phyloP scores from a whole-genome alignment of 768 basidiomycete genomes.

The Paxillus involutus region DNA sequence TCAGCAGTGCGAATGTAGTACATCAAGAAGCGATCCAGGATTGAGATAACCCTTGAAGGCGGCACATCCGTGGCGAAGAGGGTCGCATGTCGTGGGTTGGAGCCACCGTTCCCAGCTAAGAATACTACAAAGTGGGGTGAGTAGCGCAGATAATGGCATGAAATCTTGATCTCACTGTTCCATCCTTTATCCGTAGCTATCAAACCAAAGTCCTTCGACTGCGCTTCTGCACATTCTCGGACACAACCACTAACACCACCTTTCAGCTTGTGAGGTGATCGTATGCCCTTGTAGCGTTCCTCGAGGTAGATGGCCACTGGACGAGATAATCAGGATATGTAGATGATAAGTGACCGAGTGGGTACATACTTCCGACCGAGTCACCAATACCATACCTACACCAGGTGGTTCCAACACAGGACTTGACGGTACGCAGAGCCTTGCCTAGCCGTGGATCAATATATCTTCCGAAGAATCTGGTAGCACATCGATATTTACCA shows the following conservation, averaged over 20 bases:
- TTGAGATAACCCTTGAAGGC: constrained; percentile 56
- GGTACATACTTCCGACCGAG: constrained; percentile 53
- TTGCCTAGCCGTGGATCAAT: constrained; percentile 26
- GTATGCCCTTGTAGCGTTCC: constrained; percentile 68
- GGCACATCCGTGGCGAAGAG: constrained; percentile 70
- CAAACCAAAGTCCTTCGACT: constrained; percentile 71
- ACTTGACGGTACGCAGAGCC: constrained; percentile 71
- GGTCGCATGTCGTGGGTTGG: constrained; percentile 58
- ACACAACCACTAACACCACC: constrained; percentile 76
- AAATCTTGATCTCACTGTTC: constrained; percentile 45
- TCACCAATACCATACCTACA: constrained; percentile 75
- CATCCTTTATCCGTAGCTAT: constrained; percentile 82
- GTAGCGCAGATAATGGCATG: background rate
- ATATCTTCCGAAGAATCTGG: background rate
- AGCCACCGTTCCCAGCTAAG: constrained; percentile 72
- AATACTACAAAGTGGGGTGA: constrained; percentile 40
- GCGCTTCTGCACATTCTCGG: constrained; percentile 77
- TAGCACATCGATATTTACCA: constrained; percentile 38
- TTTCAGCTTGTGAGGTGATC: constrained; percentile 73
- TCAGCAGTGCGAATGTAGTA: constrained; percentile 76
- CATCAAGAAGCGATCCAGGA: constrained; percentile 65
- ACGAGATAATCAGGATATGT: background rate
- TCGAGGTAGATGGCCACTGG: constrained; percentile 67
- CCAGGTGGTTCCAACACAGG: constrained; percentile 73
- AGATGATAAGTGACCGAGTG: background rate